Evolutionary conservation across 495 filamentous ascomycete genomes (phyloP).

Genomic region (Penicillium psychrofluorescens): DNA sequence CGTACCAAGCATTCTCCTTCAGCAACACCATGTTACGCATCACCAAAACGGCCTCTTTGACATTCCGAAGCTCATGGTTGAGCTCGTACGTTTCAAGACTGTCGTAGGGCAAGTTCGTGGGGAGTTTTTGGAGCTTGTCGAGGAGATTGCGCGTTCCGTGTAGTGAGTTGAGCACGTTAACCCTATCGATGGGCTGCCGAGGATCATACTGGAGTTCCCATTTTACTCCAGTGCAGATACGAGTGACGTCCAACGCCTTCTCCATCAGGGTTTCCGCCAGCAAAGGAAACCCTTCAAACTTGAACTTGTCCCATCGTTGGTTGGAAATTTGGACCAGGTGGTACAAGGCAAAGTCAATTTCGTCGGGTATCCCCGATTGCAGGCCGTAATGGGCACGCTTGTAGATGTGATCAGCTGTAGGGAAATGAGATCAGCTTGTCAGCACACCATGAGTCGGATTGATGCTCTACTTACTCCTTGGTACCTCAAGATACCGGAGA

Average conservation of each 20-base stretch:
- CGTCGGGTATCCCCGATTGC: slow-evolving; percentile 68
- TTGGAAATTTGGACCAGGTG: slow-evolving; percentile 94
- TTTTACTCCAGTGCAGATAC: slow-evolving; percentile 70
- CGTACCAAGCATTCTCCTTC: slow-evolving; percentile 76
- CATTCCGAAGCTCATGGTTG: slow-evolving; percentile 58
- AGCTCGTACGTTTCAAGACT: slow-evolving; percentile 69
- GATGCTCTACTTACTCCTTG: slow-evolving; percentile 24
- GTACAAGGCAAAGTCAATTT: slow-evolving; percentile 83
- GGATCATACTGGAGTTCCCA: slow-evolving; percentile 70
- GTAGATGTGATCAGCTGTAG: slow-evolving; percentile 61
- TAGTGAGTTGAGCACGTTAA: slow-evolving; percentile 63
- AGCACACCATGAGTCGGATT: not conserved
- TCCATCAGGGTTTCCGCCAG: slow-evolving; percentile 84
- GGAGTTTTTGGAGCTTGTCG: slow-evolving; percentile 53
- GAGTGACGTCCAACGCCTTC: slow-evolving; percentile 66
- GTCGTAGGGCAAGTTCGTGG: slow-evolving; percentile 53
- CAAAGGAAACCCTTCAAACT: slow-evolving; percentile 84
- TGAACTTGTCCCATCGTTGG: slow-evolving; percentile 90
- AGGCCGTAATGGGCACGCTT: slow-evolving; percentile 73
- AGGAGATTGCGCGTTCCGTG: slow-evolving; percentile 68
- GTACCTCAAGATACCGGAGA: slow-evolving; percentile 32
- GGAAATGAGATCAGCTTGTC: not conserved
- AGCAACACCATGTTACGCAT: slow-evolving; percentile 91
- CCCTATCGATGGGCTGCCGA: slow-evolving; percentile 40
- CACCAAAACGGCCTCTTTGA: slow-evolving; percentile 82